Base-by-base conservation (phyloP, 345 rosid species). In the Carallia brachiata region DNA sequence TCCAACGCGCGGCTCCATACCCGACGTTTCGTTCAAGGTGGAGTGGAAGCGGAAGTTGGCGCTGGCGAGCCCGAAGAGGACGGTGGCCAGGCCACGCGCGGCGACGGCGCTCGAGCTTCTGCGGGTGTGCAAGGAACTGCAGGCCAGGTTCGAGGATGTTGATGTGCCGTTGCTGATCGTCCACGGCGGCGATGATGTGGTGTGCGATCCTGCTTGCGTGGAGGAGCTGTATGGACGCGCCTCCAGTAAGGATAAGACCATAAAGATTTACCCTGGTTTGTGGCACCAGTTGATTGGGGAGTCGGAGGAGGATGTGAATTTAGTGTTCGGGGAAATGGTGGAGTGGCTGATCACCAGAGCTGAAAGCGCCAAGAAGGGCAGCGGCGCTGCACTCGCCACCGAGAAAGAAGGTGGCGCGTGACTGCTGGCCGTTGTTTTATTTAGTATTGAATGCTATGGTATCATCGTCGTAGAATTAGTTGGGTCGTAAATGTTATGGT, bases 211-310 rank as follows among this genome's bases (percentile, higher is more conserved):
- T 0, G 81, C 80, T 5, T 89, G 97, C 71, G 94, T 65, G 10
- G 84, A 88, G 82, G 97, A 90, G 71, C 87, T 92, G 63, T 59
- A 87, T 39, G 69, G 59, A 61, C 93, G 97, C 79, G 96, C 90
- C 23, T 40, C 78, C 39, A 89, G 96, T 55, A 40, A 1, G 37
- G 97, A 95, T 62, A 95, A 89, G 79, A 90, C 98, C 8, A 62
- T 90, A 17, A 86, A 75, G 77, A 77, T 95, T 32, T 84, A 90
- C 37, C 91, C 93, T 0, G 92, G 82, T 47, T 82, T 95, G 99
- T 84, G 96, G 96, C 99, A 95, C 79, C 99, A 89, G 86, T 54
- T 95, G 67, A 65, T 86, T 2, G 99, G 99, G 0, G 99, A 95
- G 78, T 71, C 93, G 6, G 90, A 85, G 70, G 94, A 92, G 70